Evolutionary conservation across 805 yeast species (phyloP).

Genomic region (Saccharomycopsis sp.): DNA sequence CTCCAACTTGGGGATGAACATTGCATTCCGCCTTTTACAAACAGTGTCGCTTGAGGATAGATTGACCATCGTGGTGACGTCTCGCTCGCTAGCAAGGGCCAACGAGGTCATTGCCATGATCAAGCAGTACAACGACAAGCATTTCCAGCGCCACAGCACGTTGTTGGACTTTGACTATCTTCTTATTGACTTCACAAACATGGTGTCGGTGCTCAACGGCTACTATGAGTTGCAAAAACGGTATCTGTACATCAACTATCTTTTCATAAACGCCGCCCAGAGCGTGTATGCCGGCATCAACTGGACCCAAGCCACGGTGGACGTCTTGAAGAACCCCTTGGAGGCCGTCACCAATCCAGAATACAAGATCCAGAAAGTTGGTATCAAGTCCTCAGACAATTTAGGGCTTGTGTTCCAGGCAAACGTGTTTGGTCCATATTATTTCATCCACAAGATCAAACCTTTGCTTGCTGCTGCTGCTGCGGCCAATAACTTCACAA

Average conservation of each 20-base stretch:
- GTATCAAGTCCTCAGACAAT: conserved; percentile 67
- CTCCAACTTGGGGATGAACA: conserved; percentile 69
- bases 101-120: conserved; percentile 61
- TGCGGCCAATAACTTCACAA: too few species aligned
- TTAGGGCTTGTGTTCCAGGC: conserved; percentile 88
- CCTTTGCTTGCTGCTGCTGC: conserved; percentile 40
- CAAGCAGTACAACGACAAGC: conserved; percentile 34
- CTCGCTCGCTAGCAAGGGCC: conserved; percentile 80
- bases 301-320: conserved; percentile 69
- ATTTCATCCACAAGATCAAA: conserved; percentile 57
- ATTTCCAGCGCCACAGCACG: conserved; percentile 36
- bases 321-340: conserved; percentile 57
- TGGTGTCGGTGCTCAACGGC: conserved; percentile 77
- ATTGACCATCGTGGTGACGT: conserved; percentile 77
- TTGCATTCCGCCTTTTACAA: conserved; percentile 71
- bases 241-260: conserved; percentile 61
- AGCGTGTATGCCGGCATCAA: conserved; percentile 82
- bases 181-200: conserved; percentile 79
- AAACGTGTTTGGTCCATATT: conserved; percentile 95
- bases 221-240: conserved; percentile 57
- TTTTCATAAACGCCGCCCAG: conserved; percentile 85
- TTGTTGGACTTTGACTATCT: conserved; percentile 78
- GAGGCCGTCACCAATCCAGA: conserved; percentile 83
- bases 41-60: conserved; percentile 43
- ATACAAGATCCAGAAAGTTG: conserved; percentile 74